A percentile compares a stretch with the other conserved stretches of the same genome.
phyloP scores from a whole-genome alignment of 805 yeast species.

The Starmerella sp. region DNA sequence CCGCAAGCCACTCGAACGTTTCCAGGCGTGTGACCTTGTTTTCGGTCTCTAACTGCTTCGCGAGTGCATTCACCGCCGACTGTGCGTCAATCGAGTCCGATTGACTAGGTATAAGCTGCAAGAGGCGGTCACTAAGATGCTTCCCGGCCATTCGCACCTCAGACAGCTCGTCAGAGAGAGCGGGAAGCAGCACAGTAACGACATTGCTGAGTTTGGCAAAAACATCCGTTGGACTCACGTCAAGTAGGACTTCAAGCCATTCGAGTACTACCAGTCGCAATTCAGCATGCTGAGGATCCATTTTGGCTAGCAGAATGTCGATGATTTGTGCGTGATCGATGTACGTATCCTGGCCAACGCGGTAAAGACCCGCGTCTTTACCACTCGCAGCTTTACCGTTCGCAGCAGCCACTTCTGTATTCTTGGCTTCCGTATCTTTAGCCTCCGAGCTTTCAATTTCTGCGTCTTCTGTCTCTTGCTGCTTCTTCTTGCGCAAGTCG shows the following conservation, averaged over 20 bases:
- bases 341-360: constrained; percentile 70
- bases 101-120: constrained; percentile 39
- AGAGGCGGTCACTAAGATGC: constrained; percentile 45
- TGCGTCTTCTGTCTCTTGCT: too few relatives aligned
- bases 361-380: constrained; percentile 30
- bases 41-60: constrained; percentile 59
- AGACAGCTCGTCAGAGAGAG: constrained; percentile 43
- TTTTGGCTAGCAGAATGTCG: constrained; percentile 67
- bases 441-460: background rate
- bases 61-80: constrained; percentile 57
- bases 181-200: constrained; percentile 53
- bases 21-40: constrained; percentile 75
- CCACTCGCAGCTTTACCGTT: background rate
- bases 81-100: constrained; percentile 36
- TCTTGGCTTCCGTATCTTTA: background rate
- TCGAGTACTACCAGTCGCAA: constrained; percentile 68
- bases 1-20: constrained; percentile 78
- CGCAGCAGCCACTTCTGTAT: background rate
- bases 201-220: constrained; percentile 64
- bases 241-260: constrained; percentile 70
- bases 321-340: constrained; percentile 72
- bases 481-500: constrained; percentile 40
- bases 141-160: constrained; percentile 44
- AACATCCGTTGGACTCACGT: constrained; percentile 65
- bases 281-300: constrained; percentile 62